Base-by-base conservation (phyloP, 768 basidiomycete species). In the Boletus edulis region DNA sequence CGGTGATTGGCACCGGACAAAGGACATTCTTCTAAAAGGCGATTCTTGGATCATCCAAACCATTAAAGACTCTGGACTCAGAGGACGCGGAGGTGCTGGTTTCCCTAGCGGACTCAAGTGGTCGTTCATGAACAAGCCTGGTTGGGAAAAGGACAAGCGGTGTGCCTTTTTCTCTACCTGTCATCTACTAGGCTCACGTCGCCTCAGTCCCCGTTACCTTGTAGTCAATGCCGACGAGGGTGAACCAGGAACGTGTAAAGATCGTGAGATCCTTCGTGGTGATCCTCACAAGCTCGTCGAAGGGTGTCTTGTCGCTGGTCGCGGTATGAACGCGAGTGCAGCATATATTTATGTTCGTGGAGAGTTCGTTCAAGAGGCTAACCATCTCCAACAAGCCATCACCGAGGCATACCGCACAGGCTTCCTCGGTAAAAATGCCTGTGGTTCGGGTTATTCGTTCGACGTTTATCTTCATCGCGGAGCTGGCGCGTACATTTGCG, bases 321-420 rank as follows among this genome's bases (percentile, higher is more conserved):
- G 96, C 45, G 87, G 79, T 17, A 99, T 99, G 96, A 98, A 98
- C 73, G 96, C 95, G 38, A 94, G 73, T 44, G 95, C 95, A 0
- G 96, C 96, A n/a, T 99, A 98, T 80, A 98, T 99, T 73, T 99
- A 99, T 76, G 94, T 98, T 66, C 95, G 96, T 57, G 96, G 96
- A 61, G 96, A 99, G 72, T 99, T 98, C 76, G 86, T 89, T 74
- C 93, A 95, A 70, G 96, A 98, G 72, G 95, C 95, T 0, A 81
- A 84, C 0, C 94, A 97, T 71, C 82, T 98, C 39, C 91, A 95
- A 71, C 91, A 95, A 70, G 96, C 96, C 50, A 97, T 99, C 73
- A 81, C 86, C 62, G 95, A 98, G 67, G 95, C 96, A 3, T 98
- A 99, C 77, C 84, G 85, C 48, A 85, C 85, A 37, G 94, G 95